Evolutionary conservation across 345 rosid species (phyloP).

Genomic region (Populus deltoides): DNA sequence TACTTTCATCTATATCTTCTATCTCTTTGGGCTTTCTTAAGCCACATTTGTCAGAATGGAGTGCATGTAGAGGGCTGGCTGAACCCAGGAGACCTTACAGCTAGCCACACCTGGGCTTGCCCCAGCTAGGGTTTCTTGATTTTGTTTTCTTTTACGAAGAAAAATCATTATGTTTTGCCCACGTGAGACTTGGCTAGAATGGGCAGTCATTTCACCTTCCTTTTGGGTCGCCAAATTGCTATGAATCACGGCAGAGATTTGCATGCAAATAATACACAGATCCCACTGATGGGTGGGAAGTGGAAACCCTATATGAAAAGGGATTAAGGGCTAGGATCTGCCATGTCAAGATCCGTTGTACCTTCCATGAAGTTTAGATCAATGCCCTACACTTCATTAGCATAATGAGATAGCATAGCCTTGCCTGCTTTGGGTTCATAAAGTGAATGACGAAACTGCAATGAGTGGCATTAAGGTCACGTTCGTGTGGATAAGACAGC

Average conservation of each 20-base stretch:
- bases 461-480: background rate
- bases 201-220: background rate
- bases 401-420: too few species aligned
- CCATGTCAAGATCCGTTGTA: background rate
- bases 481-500: background rate
- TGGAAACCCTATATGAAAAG: background rate
- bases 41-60: background rate
- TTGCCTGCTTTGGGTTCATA: background rate
- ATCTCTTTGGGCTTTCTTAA: background rate
- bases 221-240: background rate
- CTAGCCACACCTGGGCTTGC: background rate
- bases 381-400: background rate
- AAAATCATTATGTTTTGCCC: background rate
- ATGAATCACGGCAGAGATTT: slow-evolving; percentile 2
- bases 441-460: background rate
- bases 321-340: background rate
- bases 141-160: background rate
- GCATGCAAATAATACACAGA: background rate
- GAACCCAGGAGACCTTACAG: background rate
- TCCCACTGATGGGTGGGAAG: background rate
- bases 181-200: background rate
- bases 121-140: too few species aligned
- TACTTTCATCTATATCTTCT: background rate
- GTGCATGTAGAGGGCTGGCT: background rate
- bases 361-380: background rate